phyloP scores from a whole-genome alignment of 1,284 basidiomycete species.

The Marasmius oreades region DNA sequence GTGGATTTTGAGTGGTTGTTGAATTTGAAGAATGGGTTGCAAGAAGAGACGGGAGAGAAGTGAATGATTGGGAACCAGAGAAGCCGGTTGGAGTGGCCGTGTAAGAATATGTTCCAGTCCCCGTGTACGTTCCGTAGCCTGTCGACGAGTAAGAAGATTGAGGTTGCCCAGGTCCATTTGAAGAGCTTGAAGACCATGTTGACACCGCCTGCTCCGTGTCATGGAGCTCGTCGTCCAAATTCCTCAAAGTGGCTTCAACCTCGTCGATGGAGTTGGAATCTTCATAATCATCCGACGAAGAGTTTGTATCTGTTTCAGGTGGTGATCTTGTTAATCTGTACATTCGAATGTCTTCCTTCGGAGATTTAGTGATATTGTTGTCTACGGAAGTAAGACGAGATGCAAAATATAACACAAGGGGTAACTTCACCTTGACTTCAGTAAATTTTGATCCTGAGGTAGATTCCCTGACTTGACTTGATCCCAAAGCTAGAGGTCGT shows the following conservation, averaged over 20 bases:
- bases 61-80: slow-evolving; percentile 42
- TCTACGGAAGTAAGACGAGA: background rate
- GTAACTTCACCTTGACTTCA: no score
- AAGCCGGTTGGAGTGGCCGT: slow-evolving; percentile 29
- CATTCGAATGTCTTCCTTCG: background rate
- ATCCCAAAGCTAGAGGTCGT: no score
- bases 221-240: slow-evolving; percentile 61
- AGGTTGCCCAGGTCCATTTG: slow-evolving; percentile 19
- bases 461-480: no score
- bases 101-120: slow-evolving; percentile 23
- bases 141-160: slow-evolving; percentile 20
- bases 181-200: slow-evolving; percentile 47
- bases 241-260: slow-evolving; percentile 63
- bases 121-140: slow-evolving; percentile 37
- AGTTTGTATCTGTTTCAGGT: slow-evolving; percentile 8
- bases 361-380: background rate
- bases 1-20: slow-evolving; percentile 25
- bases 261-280: slow-evolving; percentile 52
- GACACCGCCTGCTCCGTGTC: slow-evolving; percentile 57
- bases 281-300: slow-evolving; percentile 33
- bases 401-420: no score
- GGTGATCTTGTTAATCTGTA: slow-evolving; percentile 10
- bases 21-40: slow-evolving; percentile 19
- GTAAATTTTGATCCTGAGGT: no score
- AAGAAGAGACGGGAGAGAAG: slow-evolving; percentile 35